A percentile compares a stretch with the other conserved stretches of the same genome.
These are phyloP conservation scores for Calonectria pseudoreteaudii DNA, from an alignment of 2,329 filamentous ascomycete genomes.

Conservation along the genomic window DNA sequence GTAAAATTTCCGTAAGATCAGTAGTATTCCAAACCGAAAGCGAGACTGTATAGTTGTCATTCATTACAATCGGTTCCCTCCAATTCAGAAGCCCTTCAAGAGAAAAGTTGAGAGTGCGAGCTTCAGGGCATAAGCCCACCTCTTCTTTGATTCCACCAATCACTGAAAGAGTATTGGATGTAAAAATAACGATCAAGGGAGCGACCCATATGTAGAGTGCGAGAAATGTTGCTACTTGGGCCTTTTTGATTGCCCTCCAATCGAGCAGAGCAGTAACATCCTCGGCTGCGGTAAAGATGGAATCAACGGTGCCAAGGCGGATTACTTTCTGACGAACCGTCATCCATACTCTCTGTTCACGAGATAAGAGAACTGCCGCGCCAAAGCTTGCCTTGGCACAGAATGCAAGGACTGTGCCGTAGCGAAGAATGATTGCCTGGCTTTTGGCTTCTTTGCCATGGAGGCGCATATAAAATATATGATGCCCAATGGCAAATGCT, in stretches of 20 bases:
- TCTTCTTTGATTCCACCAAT: neutral
- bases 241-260: neutral
- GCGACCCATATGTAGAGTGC: constrained; percentile 14
- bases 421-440: neutral
- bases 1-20: neutral
- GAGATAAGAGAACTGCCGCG: constrained; percentile 34
- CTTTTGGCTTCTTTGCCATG: neutral
- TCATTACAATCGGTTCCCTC: neutral
- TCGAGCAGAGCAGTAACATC: constrained; percentile 3
- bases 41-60: neutral
- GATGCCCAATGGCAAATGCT: neutral
- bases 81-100: neutral
- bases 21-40: neutral
- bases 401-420: constrained; percentile 33
- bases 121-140: neutral
- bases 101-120: constrained; percentile 4
- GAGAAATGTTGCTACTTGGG: neutral
- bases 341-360: constrained; percentile 38
- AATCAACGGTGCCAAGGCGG: constrained; percentile 20
- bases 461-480: neutral
- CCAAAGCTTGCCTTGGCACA: constrained; percentile 39
- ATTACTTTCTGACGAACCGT: constrained; percentile 38
- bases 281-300: constrained; percentile 10
- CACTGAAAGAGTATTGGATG: constrained; percentile 6
- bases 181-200: neutral